Base-by-base conservation (phyloP, 176 grass and related monocot genomes). In the Phoenix dactylifera region DNA sequence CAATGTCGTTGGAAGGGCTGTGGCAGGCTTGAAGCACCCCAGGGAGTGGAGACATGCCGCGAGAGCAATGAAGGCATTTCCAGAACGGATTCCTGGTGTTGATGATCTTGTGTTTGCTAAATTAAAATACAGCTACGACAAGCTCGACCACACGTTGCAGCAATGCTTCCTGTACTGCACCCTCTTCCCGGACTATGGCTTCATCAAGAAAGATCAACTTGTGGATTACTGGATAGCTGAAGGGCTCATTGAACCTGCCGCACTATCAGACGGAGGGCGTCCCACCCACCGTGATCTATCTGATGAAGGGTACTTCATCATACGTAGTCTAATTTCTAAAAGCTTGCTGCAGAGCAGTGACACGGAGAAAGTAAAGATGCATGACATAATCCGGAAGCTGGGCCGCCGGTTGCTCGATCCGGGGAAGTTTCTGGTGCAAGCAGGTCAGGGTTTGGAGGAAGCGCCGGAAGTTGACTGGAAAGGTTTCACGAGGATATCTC, bases 151-250 rank as follows among this genome's bases (percentile, higher is more conserved):
- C 50, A 56, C 25, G 58, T 59, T 76, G 18, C 75, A 82, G 20
- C 28, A 80, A 3, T 89, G 81, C 35, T 95, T 95, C 64, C 54
- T 85, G n/a, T 89, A 89, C 26, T 95, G 78, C 22, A 82, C 75
- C 16, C 67, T 95, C 19, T 95, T 89, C 54, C 85, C 85, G 1
- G 78, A 77, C 16, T 82, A 89, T 22, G 76, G 78, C 55, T 89
- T 81, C 5, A 83, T 89, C 49, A 82, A 57, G 19, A 85, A 70
- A 56, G 68, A 95, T 0, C 81, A 65, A 63, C 78, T 95, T 24
- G 39, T 85, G 59, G 54, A 80, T 25, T 95, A 89, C 23, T 95
- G 78, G 89, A 66, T 80, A 54, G 85, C 85, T 15, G 89, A 95
- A 79, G 85, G 61, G 32, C 65, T 89, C 19, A 72, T 83, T 5